Conservation (phyloP, 768 basidiomycete genomes). For the Daedalea quercina region DNA sequence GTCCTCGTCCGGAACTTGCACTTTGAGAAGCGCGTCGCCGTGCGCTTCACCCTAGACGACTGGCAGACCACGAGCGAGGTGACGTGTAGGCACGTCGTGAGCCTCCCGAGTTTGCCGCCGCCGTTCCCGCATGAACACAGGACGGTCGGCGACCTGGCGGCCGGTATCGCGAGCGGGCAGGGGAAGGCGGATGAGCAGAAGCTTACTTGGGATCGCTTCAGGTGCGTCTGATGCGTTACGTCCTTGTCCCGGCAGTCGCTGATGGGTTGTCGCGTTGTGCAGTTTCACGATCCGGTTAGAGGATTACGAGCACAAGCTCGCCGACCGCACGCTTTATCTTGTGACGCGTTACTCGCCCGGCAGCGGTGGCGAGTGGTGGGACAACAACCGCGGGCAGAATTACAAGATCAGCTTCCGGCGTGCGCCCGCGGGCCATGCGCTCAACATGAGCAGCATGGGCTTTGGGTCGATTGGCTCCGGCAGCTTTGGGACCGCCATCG, state of each 20-base stretch:
- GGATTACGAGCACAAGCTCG: constrained; percentile 52
- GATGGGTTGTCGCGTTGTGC: neutral
- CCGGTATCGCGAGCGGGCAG: constrained; percentile 22
- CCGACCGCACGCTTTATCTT: constrained; percentile 50
- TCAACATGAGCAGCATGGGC: constrained; percentile 5
- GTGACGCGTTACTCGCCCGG: constrained; percentile 46
- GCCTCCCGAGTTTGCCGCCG: constrained; percentile 32
- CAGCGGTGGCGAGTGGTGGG: constrained; percentile 82
- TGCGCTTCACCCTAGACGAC: constrained; percentile 88
- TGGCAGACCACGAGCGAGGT: constrained; percentile 95
- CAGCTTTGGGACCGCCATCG: neutral
- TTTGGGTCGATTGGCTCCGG: neutral
- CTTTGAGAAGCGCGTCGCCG: constrained; percentile 78
- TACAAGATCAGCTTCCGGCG: constrained; percentile 66
- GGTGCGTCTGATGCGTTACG: constrained; percentile 8
- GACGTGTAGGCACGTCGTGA: constrained; percentile 38
- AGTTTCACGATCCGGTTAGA: constrained; percentile 61
- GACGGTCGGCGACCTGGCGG: constrained; percentile 38
- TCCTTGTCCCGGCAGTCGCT: neutral
- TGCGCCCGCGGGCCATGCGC: constrained; percentile 10
- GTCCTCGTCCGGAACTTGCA: constrained; percentile 80
- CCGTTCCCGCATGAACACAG: constrained; percentile 18
- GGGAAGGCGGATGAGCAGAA: constrained; percentile 9
- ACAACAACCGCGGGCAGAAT: constrained; percentile 77
- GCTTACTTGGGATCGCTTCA: constrained; percentile 28